Conservation (phyloP, 2,329 filamentous ascomycete species). For the Plenodomus biglobosus region DNA sequence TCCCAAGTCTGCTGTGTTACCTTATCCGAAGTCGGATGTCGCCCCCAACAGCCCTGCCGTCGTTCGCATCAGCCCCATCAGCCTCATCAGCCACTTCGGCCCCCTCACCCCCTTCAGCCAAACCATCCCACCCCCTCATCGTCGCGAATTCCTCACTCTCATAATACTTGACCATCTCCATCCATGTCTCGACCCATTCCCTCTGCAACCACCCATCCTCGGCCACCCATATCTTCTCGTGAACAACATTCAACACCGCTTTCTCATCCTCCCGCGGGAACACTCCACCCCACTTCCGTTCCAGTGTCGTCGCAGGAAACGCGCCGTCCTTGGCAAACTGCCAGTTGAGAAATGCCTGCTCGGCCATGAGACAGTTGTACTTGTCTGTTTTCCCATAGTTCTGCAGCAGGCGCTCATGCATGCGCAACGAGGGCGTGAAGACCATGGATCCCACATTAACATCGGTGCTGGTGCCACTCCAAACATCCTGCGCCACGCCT, state of each 20-base stretch:
- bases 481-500: constrained; percentile 25
- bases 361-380: constrained; percentile 36
- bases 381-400: constrained; percentile 37
- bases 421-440: constrained; percentile 30
- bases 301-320: constrained; percentile 28
- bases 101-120: background rate
- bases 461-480: constrained; percentile 13
- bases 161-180: constrained; percentile 32
- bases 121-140: constrained; percentile 4
- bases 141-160: constrained; percentile 21
- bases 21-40: background rate
- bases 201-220: constrained; percentile 22
- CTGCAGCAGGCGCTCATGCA: constrained; percentile 36
- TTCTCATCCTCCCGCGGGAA: constrained; percentile 28
- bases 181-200: constrained; percentile 31
- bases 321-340: constrained; percentile 32
- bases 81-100: background rate
- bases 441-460: constrained; percentile 41
- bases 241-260: constrained; percentile 35
- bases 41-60: no score
- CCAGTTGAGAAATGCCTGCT: constrained; percentile 42
- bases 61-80: background rate
- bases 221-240: constrained; percentile 39
- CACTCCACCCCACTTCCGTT: constrained; percentile 33
- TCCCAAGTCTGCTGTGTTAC: background rate